These are phyloP conservation scores for Termitomyces eurrhizus DNA, from an alignment of 768 basidiomycete species.

Conservation along the genomic window DNA sequence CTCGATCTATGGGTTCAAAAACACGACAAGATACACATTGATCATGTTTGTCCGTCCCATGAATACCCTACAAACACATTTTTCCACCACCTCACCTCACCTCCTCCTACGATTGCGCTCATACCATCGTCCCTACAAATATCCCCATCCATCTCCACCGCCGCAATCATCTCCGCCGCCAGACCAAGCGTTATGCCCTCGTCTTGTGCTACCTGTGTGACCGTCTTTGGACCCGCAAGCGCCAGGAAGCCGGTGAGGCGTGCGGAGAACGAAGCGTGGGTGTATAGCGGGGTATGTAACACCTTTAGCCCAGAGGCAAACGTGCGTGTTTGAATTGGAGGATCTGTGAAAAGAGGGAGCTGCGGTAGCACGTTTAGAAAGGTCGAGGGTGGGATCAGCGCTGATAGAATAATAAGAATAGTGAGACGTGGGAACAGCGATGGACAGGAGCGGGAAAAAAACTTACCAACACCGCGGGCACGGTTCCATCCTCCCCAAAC, in stretches of 20 bases:
- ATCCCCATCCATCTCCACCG: conserved; percentile 65
- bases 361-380: conserved; percentile 73
- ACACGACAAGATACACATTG: neutral
- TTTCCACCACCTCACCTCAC: conserved; percentile 69
- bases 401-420: conserved; percentile 34
- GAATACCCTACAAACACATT: too few relatives aligned
- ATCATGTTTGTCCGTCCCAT: too few relatives aligned
- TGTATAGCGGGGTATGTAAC: conserved; percentile 79
- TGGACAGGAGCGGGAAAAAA: neutral
- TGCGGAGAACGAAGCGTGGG: conserved; percentile 60
- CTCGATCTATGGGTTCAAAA: too few relatives aligned
- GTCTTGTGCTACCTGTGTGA: conserved; percentile 64
- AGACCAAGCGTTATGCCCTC: conserved; percentile 75
- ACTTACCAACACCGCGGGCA: conserved; percentile 83
- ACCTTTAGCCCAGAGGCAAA: conserved; percentile 77
- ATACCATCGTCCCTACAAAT: conserved; percentile 73
- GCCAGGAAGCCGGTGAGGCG: conserved; percentile 57
- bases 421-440: conserved; percentile 1
- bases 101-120: conserved; percentile 36
- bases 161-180: conserved; percentile 72
- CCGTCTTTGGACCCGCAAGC: conserved; percentile 49
- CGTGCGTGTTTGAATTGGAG: conserved; percentile 60
- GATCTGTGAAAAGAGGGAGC: conserved; percentile 60
- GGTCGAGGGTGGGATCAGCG: conserved; percentile 85
- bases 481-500: conserved; percentile 97